Evolutionary conservation across 257 asterid species (phyloP).

Genomic region (Rhazya stricta): DNA sequence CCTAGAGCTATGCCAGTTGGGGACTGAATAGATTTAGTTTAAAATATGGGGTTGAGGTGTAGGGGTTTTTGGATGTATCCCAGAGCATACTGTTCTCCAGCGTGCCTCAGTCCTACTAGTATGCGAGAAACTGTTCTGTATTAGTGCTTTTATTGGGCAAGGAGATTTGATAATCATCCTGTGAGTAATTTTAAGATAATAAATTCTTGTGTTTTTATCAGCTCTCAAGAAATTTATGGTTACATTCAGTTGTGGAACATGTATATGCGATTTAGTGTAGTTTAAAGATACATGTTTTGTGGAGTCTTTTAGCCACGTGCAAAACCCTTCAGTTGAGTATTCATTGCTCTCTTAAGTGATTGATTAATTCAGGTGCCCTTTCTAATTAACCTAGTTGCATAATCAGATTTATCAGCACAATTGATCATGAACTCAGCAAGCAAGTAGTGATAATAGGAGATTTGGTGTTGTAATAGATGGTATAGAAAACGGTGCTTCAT

Average conservation of each 20-base stretch:
- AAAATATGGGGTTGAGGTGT: not conserved
- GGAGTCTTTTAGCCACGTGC: too few relatives aligned
- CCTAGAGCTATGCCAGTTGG: not conserved
- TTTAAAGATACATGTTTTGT: too few relatives aligned
- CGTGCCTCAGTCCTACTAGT: not conserved
- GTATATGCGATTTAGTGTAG: too few relatives aligned
- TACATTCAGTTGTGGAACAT: not conserved
- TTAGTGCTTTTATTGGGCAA: not conserved
- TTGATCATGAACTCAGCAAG: too few relatives aligned
- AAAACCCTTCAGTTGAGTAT: too few relatives aligned
- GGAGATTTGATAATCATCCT: not conserved
- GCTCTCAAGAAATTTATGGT: not conserved
- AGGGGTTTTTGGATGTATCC: not conserved
- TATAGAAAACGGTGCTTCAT: too few relatives aligned
- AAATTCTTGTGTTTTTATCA: not conserved
- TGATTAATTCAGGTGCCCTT: too few relatives aligned
- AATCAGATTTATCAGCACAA: too few relatives aligned
- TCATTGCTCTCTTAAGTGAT: too few relatives aligned
- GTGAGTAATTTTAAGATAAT: not conserved
- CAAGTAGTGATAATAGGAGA: too few relatives aligned
- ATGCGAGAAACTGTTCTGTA: not conserved
- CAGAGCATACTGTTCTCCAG: not conserved
- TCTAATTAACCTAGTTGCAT: too few relatives aligned
- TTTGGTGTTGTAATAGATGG: too few relatives aligned
- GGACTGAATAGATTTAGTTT: not conserved